phyloP scores from a whole-genome alignment of 176 grass and related monocot genomes.

The Aegilops sharonensis region DNA sequence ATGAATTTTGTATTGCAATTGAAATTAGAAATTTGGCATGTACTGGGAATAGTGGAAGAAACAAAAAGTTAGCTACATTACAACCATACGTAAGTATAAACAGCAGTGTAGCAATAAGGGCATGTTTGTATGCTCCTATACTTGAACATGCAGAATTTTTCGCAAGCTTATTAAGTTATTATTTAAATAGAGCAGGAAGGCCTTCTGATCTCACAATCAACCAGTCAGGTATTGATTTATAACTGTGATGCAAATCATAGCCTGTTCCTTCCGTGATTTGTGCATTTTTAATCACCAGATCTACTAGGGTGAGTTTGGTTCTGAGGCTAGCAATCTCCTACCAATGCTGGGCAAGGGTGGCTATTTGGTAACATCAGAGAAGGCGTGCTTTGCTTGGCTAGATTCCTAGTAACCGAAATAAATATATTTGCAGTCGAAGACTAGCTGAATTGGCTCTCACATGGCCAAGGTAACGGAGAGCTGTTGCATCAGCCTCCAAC shows the following conservation, averaged over 20 bases:
- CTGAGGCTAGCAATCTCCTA: conserved; percentile 10
- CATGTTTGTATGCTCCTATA: not conserved
- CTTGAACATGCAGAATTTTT: conserved; percentile 7
- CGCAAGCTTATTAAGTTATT: not conserved
- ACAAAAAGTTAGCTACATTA: not conserved
- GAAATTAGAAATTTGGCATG: not conserved
- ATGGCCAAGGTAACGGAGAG: not conserved
- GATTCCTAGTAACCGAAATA: not conserved
- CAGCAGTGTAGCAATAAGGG: not conserved
- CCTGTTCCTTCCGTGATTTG: not conserved
- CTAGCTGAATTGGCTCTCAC: not conserved
- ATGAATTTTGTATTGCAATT: not conserved
- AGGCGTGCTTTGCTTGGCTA: not conserved
- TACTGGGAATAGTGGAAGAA: not conserved
- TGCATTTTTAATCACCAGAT: not conserved
- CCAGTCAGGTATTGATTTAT: not conserved
- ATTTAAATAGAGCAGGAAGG: not conserved
- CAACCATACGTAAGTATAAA: not conserved
- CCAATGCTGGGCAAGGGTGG: not conserved
- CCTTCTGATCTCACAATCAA: not conserved
- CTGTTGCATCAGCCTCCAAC: conserved; percentile 8
- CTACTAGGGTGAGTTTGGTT: not conserved
- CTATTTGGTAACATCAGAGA: not conserved
- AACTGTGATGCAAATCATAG: not conserved
- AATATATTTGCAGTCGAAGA: not conserved